These are phyloP conservation scores for Penicillium crustosum DNA, from an alignment of 2,329 filamentous ascomycete species.

Conservation along the genomic window DNA sequence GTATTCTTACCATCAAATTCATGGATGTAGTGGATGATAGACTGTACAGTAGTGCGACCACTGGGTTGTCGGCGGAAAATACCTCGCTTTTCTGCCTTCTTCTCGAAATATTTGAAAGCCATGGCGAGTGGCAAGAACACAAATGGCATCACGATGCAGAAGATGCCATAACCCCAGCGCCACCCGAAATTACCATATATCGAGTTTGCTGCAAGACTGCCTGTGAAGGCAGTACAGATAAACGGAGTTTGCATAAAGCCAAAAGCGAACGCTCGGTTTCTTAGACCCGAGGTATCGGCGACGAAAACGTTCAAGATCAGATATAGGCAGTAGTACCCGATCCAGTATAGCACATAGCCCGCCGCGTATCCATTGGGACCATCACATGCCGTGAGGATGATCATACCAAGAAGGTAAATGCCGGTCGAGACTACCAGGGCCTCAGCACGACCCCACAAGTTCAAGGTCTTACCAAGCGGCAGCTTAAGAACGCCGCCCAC, in stretches of 20 bases:
- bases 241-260: constrained; percentile 62
- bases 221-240: constrained; percentile 59
- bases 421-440: constrained; percentile 55
- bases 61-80: constrained; percentile 48
- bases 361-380: constrained; percentile 64
- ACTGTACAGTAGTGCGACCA: constrained; percentile 50
- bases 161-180: constrained; percentile 64
- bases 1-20: constrained; percentile 62
- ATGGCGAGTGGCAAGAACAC: constrained; percentile 56
- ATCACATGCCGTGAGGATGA: constrained; percentile 62
- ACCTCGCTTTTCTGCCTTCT: constrained; percentile 57
- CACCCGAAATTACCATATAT: constrained; percentile 52
- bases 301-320: constrained; percentile 61
- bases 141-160: constrained; percentile 59
- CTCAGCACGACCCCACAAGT: constrained; percentile 63
- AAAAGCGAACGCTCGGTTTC: constrained; percentile 61
- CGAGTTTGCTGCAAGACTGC: constrained; percentile 54
- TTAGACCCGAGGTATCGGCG: constrained; percentile 61
- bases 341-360: constrained; percentile 62
- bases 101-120: constrained; percentile 57
- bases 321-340: constrained; percentile 57
- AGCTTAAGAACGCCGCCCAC: constrained; percentile 61
- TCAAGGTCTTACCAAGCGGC: constrained; percentile 62
- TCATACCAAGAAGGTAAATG: constrained; percentile 51
- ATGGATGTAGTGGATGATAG: constrained; percentile 54